Evolutionary conservation across 805 yeast genomes (phyloP).

Genomic region (Yamadazyma phyllophila): DNA sequence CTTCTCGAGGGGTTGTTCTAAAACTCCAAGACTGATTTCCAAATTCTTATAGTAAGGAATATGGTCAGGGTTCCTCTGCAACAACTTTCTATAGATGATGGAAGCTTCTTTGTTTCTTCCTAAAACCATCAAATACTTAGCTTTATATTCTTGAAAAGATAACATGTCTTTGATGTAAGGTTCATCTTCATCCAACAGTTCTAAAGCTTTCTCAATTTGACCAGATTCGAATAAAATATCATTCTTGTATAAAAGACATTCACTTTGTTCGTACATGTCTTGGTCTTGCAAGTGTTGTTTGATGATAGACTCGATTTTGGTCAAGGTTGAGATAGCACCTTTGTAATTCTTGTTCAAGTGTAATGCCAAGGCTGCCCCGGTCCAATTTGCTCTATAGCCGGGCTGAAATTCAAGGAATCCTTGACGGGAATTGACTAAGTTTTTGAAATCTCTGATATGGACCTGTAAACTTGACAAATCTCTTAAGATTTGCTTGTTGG

Average conservation of each 20-base stretch:
- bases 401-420: constrained; percentile 68
- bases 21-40: constrained; percentile 61
- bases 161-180: constrained; percentile 54
- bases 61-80: constrained; percentile 86
- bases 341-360: constrained; percentile 66
- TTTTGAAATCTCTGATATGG: constrained; percentile 73
- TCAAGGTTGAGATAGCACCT: constrained; percentile 68
- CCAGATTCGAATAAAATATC: constrained; percentile 62
- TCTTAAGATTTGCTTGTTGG: constrained; percentile 73
- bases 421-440: constrained; percentile 61
- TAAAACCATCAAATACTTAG: constrained; percentile 57
- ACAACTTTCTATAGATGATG: constrained; percentile 59
- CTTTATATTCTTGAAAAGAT: constrained; percentile 64
- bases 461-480: constrained; percentile 79
- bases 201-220: constrained; percentile 61
- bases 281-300: constrained; percentile 63
- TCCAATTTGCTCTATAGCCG: constrained; percentile 89
- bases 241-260: constrained; percentile 72
- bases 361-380: constrained; percentile 81
- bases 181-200: constrained; percentile 51
- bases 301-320: constrained; percentile 73
- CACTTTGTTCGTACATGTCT: constrained; percentile 77
- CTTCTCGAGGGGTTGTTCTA: constrained; percentile 39
- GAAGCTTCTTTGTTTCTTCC: constrained; percentile 65
- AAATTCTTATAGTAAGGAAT: constrained; percentile 60